Percentiles rank a stretch among this genome's conserved stretches.
Evolutionary conservation across 805 yeast genomes (phyloP).

Genomic region (Kuraishia ogatae): DNA sequence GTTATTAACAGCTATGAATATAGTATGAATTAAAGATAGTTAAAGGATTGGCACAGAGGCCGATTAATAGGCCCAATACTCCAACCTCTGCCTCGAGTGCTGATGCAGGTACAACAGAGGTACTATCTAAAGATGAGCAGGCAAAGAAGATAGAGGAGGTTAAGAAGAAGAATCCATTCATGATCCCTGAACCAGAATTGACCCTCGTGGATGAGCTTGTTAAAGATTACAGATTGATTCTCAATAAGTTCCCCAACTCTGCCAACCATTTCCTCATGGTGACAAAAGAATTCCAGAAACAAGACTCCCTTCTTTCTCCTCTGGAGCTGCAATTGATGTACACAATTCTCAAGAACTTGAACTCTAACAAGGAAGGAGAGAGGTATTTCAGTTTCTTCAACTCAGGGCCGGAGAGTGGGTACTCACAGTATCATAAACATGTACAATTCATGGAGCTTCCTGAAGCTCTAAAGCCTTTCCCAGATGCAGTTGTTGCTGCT

Average conservation of each 20-base stretch:
- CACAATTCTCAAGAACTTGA: constrained; percentile 42
- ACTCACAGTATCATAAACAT: constrained; percentile 93
- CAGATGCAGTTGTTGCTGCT: constrained; percentile 38
- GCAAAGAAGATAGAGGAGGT: constrained; percentile 24
- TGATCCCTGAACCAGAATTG: constrained; percentile 68
- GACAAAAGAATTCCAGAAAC: constrained; percentile 67
- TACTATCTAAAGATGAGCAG: constrained; percentile 15
- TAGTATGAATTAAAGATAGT: constrained; percentile 23
- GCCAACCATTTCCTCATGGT: constrained; percentile 73
- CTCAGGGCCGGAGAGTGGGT: constrained; percentile 83
- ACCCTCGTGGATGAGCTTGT: constrained; percentile 48
- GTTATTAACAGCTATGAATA: not conserved
- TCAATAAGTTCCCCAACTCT: constrained; percentile 83
- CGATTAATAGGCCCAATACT: constrained; percentile 24
- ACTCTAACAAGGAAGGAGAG: constrained; percentile 25
- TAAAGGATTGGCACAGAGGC: constrained; percentile 22
- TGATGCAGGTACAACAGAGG: not conserved
- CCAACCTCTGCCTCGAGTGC: constrained; percentile 9
- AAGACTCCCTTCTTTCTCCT: constrained; percentile 62
- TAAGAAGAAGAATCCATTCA: constrained; percentile 58
- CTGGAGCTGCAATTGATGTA: constrained; percentile 57
- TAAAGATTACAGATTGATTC: constrained; percentile 50
- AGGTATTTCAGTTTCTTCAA: constrained; percentile 80
- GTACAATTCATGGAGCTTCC: constrained; percentile 79
- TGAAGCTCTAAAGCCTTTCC: constrained; percentile 44